Evolutionary conservation across 768 basidiomycete species (phyloP).

Genomic region (Lyophyllum atratum): DNA sequence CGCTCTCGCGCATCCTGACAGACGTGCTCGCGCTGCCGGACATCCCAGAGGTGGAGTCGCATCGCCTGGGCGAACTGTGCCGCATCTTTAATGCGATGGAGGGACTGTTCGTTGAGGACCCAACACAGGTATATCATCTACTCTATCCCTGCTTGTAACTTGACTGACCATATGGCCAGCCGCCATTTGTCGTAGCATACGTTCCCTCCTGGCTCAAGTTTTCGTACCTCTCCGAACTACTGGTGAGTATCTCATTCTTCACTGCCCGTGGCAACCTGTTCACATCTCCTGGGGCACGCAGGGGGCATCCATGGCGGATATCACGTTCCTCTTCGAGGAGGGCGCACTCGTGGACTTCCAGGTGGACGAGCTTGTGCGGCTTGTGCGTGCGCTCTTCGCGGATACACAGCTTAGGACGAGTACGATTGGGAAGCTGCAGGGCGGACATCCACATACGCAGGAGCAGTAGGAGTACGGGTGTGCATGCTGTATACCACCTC

Average conservation of each 20-base stretch:
- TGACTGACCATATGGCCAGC: constrained; percentile 33
- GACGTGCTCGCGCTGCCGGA: constrained; percentile 79
- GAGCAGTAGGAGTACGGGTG: constrained; percentile 15
- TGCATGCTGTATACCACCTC: neutral
- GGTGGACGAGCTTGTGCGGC: constrained; percentile 74
- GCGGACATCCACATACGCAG: constrained; percentile 53
- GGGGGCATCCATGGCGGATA: constrained; percentile 92
- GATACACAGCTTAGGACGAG: constrained; percentile 81
- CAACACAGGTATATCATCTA: constrained; percentile 49
- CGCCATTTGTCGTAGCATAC: constrained; percentile 78
- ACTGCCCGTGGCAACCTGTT: neutral
- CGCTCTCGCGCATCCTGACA: constrained; percentile 64
- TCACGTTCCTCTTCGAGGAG: constrained; percentile 89
- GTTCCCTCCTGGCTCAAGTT: constrained; percentile 96
- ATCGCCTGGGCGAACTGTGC: constrained; percentile 80
- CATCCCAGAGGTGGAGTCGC: constrained; percentile 88
- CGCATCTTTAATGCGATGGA: constrained; percentile 78
- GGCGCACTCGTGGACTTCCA: constrained; percentile 91
- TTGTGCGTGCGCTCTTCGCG: constrained; percentile 88
- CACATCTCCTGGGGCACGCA: constrained; percentile 27
- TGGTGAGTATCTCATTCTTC: constrained; percentile 54
- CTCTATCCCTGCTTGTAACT: neutral
- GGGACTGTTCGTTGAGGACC: constrained; percentile 73
- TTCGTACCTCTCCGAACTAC: constrained; percentile 87
- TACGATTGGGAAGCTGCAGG: constrained; percentile 74